Evolutionary conservation across 129 eudicot species (phyloP).

Genomic region (Sambucus nigra): DNA sequence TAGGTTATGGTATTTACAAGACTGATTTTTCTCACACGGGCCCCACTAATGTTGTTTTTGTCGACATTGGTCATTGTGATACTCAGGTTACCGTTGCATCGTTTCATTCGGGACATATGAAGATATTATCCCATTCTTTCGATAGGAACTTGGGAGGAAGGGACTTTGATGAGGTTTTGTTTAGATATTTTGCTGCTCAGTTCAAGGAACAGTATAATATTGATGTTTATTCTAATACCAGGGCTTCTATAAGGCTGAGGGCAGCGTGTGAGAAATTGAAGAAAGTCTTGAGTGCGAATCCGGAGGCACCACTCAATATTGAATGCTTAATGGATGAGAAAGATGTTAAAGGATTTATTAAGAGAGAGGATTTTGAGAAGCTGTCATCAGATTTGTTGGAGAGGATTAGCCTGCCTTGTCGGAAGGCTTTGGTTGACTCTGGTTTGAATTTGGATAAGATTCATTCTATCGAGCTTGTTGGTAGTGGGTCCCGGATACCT

Average conservation of each 20-base stretch:
- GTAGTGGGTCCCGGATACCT: slow-evolving; percentile 95
- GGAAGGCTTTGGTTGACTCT: slow-evolving; percentile 59
- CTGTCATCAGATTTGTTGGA: slow-evolving; percentile 56
- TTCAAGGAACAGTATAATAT: slow-evolving; percentile 57
- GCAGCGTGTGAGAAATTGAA: slow-evolving; percentile 83
- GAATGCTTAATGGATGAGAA: slow-evolving; percentile 98
- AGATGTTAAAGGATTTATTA: slow-evolving; percentile 88
- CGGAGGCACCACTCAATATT: slow-evolving; percentile 85
- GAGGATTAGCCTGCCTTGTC: slow-evolving; percentile 62
- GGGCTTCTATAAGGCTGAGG: slow-evolving; percentile 82
- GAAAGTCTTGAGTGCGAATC: slow-evolving; percentile 94
- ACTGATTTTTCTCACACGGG: slow-evolving; percentile 49
- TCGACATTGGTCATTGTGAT: slow-evolving; percentile 90
- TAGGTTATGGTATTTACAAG: slow-evolving; percentile 94
- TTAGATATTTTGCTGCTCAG: slow-evolving; percentile 54
- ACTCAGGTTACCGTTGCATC: slow-evolving; percentile 81
- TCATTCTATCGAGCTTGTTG: slow-evolving; percentile 87
- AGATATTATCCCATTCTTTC: slow-evolving; percentile 70
- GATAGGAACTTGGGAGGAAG: slow-evolving; percentile 86
- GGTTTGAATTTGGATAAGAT: slow-evolving; percentile 50
- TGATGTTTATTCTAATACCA: slow-evolving; percentile 56
- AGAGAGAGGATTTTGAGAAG: slow-evolving; percentile 86
- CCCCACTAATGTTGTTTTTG: slow-evolving; percentile 66
- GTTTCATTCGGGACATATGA: slow-evolving; percentile 71
- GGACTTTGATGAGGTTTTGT: slow-evolving; percentile 87